Evolutionary conservation across 257 asterid genomes (phyloP), one percentile per base, ranked within the genome.

Genomic region (Nicotiana otophora): DNA sequence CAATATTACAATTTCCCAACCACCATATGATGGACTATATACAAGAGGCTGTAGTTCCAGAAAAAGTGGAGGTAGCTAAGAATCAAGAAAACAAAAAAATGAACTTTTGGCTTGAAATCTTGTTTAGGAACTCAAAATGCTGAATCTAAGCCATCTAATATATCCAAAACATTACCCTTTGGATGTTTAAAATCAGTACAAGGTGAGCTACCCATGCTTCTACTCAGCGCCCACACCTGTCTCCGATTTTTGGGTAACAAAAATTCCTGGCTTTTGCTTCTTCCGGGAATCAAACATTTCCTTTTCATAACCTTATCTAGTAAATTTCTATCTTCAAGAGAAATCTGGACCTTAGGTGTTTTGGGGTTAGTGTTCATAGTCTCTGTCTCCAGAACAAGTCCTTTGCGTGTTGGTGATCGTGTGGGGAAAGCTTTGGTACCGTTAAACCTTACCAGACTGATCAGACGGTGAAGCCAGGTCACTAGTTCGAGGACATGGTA

Each of bases 181-280:
- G 86, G 90, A 62, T 83, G 84, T 63, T 84, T 89, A 53, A 60
- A 78, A 42, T 83, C 95, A 63, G 86, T 81, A 53, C 89, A 54
- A 0, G 98, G 98, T 0, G 98, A 93, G 90, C 89, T 90, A 60
- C 97, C 97, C 0, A 91, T 89, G 87, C 98, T 95, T 89, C 87
- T 83, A 82, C 98, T 93, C 17, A 85, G 55, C 4, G 90, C 92
- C 93, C 88, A 86, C 51, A 89, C 82, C 85, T 63, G 85, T 72
- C 86, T 90, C 82, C 77, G 83, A 66, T 84, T 88, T 83, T 86
- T 88, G 10, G 82, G 89, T 15, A 82, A 77, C 26, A 69, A 80
- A 28, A 95, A 90, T 66, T 93, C 98, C 84, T 95, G 98, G 92
- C 99, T 94, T 88, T 94, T 96, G 92, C 98, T 91, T 77, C 90